Evolutionary conservation across 257 asterid genomes (phyloP).

Genomic region (Solanum lycopersicoides): DNA sequence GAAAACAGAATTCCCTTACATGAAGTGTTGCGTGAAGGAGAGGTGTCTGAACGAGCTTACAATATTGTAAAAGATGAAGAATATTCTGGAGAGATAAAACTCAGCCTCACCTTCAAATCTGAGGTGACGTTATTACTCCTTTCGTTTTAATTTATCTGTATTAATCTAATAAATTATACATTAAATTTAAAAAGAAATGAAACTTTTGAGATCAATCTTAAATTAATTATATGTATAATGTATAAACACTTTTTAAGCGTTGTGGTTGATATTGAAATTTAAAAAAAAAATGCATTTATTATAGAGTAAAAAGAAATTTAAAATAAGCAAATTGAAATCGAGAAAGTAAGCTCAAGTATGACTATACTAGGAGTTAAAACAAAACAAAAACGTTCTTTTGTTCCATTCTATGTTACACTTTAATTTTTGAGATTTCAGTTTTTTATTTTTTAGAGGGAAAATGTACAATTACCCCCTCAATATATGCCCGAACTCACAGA

Average conservation of each 20-base stretch:
- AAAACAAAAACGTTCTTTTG: neutral
- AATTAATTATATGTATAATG: neutral
- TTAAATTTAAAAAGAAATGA: neutral
- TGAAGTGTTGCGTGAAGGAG: constrained; percentile 28
- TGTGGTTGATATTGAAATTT: neutral
- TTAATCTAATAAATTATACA: neutral
- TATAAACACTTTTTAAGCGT: neutral
- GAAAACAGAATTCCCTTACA: constrained; percentile 43
- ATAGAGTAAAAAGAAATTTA: neutral
- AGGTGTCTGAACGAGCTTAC: constrained; percentile 35
- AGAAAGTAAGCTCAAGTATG: neutral
- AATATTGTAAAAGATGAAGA: constrained; percentile 52
- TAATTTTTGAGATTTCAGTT: neutral
- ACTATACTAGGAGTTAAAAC: neutral
- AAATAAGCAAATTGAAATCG: neutral
- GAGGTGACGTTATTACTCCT: constrained; percentile 23
- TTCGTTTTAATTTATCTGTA: neutral
- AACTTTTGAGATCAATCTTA: neutral
- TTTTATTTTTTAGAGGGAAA: too few relatives aligned
- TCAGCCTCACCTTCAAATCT: constrained; percentile 59
- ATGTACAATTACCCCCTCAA: too few relatives aligned
- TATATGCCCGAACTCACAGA: too few relatives aligned
- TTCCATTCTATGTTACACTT: neutral
- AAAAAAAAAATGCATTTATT: neutral
- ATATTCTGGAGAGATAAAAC: constrained; percentile 61